Conservation (phyloP, 2,329 filamentous ascomycete genomes). For the Diaporthe destruens region DNA sequence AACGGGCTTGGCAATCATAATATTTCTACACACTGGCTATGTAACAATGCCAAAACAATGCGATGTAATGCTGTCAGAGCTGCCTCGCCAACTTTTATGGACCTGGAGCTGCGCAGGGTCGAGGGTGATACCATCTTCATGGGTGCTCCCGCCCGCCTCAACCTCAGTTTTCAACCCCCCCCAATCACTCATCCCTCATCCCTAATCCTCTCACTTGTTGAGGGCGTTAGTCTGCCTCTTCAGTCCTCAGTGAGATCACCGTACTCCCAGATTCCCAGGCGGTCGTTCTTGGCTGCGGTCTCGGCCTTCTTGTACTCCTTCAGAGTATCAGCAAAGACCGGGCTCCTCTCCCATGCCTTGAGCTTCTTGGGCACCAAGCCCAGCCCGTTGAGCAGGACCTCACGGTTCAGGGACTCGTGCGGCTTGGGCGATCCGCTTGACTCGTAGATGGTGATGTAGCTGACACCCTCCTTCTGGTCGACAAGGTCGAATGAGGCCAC, state of each 20-base stretch:
- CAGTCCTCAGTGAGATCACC: conserved; percentile 94
- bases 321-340: conserved; percentile 77
- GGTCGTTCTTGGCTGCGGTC: conserved; percentile 81
- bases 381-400: conserved; percentile 84
- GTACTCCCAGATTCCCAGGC: conserved; percentile 97
- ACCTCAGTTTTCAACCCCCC: background rate
- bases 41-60: conserved; percentile 24
- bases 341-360: conserved; percentile 87
- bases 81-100: conserved; percentile 26
- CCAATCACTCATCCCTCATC: background rate
- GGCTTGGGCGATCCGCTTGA: conserved; percentile 69
- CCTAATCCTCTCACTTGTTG: background rate
- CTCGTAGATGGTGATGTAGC: conserved; percentile 91
- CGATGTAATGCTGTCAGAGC: conserved; percentile 28
- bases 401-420: conserved; percentile 89
- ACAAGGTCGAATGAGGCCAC: conserved; percentile 93
- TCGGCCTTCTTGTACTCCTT: conserved; percentile 80
- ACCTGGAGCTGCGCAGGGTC: background rate
- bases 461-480: conserved; percentile 80
- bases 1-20: conserved; percentile 10
- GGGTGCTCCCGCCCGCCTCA: conserved; percentile 1
- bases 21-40: conserved; percentile 15
- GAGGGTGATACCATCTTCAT: background rate
- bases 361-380: conserved; percentile 94
- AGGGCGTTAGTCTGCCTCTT: conserved; percentile 34